Conservation (phyloP, 1,139 yeast genomes). For the Candida sojae region DNA sequence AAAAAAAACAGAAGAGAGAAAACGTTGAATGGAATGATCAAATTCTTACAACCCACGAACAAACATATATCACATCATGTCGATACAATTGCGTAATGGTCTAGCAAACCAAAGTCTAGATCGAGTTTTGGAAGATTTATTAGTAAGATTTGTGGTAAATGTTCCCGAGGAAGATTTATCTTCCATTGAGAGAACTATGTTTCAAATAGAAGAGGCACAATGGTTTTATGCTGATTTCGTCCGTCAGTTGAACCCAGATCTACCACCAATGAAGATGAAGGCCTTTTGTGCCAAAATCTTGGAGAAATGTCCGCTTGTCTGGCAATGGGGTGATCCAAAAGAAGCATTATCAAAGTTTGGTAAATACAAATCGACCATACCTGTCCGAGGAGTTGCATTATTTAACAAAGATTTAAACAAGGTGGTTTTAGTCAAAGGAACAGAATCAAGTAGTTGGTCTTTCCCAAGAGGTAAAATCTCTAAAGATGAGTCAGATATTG, state of each 20-base stretch:
- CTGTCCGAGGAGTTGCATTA: slow-evolving; percentile 95
- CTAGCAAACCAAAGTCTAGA: slow-evolving; percentile 63
- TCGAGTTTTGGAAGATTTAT: slow-evolving; percentile 79
- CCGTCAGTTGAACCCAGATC: slow-evolving; percentile 67
- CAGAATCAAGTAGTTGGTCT: slow-evolving; percentile 85
- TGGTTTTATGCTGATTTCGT: slow-evolving; percentile 95
- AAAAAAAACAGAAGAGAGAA: not conserved
- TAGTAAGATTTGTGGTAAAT: slow-evolving; percentile 87
- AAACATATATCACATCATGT: slow-evolving; percentile 31
- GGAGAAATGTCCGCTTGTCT: slow-evolving; percentile 78
- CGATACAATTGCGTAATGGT: slow-evolving; percentile 58
- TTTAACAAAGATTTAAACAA: slow-evolving; percentile 72
- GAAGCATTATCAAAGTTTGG: slow-evolving; percentile 78
- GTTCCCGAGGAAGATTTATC: slow-evolving; percentile 90
- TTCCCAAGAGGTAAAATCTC: slow-evolving; percentile 97
- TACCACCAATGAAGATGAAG: slow-evolving; percentile 81
- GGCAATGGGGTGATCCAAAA: slow-evolving; percentile 83
- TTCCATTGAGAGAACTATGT: slow-evolving; percentile 82
- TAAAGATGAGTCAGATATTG: slow-evolving; percentile 86
- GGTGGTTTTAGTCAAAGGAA: slow-evolving; percentile 80
- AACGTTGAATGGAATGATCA: not conserved
- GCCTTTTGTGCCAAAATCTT: slow-evolving; percentile 73
- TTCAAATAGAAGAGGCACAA: slow-evolving; percentile 97
- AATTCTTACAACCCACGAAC: not conserved
- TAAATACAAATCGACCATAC: slow-evolving; percentile 84